phyloP scores from a whole-genome alignment of 768 basidiomycete species.

The Amanita exitialis region DNA sequence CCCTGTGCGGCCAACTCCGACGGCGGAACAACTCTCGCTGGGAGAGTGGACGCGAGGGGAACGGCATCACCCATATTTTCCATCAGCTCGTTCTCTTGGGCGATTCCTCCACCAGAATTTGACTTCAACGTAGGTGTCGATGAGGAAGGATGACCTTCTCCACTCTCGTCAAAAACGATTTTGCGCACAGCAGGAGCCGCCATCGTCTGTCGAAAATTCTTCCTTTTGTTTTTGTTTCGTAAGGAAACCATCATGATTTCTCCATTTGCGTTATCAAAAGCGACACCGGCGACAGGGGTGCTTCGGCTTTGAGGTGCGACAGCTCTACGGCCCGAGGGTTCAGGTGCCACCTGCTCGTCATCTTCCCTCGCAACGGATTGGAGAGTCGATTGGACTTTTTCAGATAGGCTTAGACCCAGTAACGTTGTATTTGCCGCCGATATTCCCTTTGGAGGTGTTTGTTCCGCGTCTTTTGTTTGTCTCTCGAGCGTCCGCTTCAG shows the following conservation, averaged over 20 bases:
- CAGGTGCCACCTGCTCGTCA: neutral
- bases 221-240: slow-evolving; percentile 69
- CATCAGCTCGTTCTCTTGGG: neutral
- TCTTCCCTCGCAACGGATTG: neutral
- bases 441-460: slow-evolving; percentile 15
- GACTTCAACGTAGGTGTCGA: neutral
- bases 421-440: slow-evolving; percentile 37
- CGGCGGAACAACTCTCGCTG: neutral
- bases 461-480: slow-evolving; percentile 7
- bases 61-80: neutral
- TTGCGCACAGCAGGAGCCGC: slow-evolving; percentile 30
- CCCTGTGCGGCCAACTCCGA: neutral
- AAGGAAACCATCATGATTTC: slow-evolving; percentile 41
- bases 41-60: neutral
- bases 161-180: slow-evolving; percentile 37
- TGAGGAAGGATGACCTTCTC: neutral
- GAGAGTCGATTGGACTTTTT: neutral
- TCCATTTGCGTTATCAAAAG: slow-evolving; percentile 10
- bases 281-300: slow-evolving; percentile 7
- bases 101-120: neutral
- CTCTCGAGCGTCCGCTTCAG: slow-evolving; percentile 25
- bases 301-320: neutral
- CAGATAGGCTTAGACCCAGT: slow-evolving; percentile 17
- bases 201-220: slow-evolving; percentile 50
- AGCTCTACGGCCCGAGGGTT: neutral